These are phyloP conservation scores for Verticillium nonalfalfae DNA, from an alignment of 2,329 filamentous ascomycete species.

Conservation along the genomic window DNA sequence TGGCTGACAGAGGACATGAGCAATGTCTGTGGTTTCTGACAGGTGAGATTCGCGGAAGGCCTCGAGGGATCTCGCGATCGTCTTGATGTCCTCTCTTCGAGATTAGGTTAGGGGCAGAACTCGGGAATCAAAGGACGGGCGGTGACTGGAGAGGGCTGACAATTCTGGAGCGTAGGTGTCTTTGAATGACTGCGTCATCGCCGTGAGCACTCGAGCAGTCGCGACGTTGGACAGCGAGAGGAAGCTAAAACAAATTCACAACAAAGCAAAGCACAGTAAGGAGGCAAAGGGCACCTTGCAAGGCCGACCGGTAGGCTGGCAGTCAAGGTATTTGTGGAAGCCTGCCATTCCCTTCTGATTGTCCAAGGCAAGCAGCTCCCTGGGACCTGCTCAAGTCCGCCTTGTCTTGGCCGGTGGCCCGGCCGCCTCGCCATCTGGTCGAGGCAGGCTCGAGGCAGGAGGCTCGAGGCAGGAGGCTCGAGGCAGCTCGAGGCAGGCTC, in stretches of 20 bases:
- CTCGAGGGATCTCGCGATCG: not conserved
- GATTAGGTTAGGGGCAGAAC: not conserved
- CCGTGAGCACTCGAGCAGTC: not conserved
- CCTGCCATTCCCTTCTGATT: too few relatives aligned
- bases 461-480: too few relatives aligned
- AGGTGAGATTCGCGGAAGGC: not conserved
- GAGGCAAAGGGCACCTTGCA: not conserved
- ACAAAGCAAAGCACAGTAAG: too few relatives aligned
- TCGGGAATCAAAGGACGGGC: not conserved
- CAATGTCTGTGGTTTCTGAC: not conserved
- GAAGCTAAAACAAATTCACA: not conserved
- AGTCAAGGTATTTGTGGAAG: not conserved
- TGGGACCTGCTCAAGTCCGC: too few relatives aligned
- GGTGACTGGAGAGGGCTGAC: not conserved
- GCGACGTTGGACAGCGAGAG: not conserved
- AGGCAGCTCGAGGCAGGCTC: not conserved
- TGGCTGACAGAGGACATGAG: not conserved
- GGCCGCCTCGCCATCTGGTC: not conserved
- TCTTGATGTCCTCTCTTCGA: not conserved
- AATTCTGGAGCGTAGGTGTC: not conserved
- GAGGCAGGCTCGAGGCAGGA: not conserved
- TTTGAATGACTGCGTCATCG: not conserved
- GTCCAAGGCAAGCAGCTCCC: too few relatives aligned
- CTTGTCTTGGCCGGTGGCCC: too few relatives aligned
- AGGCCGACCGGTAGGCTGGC: not conserved